Conservation (phyloP, 164 flowering plant genomes). For the Annona squamosa region DNA sequence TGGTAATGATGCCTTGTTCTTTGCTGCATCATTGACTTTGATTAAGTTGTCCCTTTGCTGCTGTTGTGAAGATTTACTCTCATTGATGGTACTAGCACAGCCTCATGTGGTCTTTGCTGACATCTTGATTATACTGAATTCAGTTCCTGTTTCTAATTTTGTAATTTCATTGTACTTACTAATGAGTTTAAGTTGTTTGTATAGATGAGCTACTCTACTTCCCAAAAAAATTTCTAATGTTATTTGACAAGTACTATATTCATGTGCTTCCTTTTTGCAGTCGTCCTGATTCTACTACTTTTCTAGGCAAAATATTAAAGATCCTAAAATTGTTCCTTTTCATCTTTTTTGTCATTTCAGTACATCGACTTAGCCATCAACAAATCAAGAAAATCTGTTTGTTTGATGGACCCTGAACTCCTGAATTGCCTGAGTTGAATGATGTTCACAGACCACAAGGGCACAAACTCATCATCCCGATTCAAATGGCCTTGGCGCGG, state of each 20-base stretch:
- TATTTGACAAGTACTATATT: not conserved
- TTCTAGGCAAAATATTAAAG: no score
- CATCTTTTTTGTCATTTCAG: slow-evolving; percentile 2
- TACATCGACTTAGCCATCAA: not conserved
- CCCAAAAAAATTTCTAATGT: not conserved
- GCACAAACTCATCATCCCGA: slow-evolving; percentile 34
- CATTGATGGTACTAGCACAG: not conserved
- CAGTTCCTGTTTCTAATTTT: not conserved
- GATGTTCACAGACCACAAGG: slow-evolving; percentile 67
- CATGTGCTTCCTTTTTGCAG: not conserved
- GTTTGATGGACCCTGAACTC: slow-evolving; percentile 54
- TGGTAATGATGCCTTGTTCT: not conserved
- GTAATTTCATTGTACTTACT: not conserved
- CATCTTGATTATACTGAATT: not conserved
- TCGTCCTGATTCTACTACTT: not conserved
- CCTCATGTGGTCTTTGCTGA: not conserved
- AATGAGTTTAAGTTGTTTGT: not conserved
- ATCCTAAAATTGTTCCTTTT: not conserved
- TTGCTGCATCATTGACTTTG: not conserved
- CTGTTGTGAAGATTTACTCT: not conserved
- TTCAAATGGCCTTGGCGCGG: slow-evolving; percentile 55
- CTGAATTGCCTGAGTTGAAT: slow-evolving; percentile 39
- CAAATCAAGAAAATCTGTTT: not conserved
- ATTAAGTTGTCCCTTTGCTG: not conserved
- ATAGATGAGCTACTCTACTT: not conserved